A percentile compares a stretch with the other conserved stretches of the same genome.
Conservation (phyloP, 1,139 yeast genomes). For the Yamadazyma mexicana region DNA sequence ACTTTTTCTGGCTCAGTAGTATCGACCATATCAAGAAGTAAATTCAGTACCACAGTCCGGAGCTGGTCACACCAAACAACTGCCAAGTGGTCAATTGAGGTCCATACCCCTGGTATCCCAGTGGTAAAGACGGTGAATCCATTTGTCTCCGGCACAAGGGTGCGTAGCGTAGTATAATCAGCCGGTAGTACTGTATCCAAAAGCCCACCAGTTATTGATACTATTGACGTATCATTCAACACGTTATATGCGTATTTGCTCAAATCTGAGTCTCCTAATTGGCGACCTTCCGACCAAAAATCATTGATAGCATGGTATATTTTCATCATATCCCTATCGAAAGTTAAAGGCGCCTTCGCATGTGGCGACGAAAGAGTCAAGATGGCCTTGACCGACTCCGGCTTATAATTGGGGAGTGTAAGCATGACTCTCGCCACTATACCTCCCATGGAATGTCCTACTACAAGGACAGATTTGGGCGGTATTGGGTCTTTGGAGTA, state of each 20-base stretch:
- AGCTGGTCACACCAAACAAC: conserved; percentile 96
- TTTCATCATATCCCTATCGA: conserved; percentile 82
- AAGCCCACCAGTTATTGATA: conserved; percentile 92
- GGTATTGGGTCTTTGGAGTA: conserved; percentile 41
- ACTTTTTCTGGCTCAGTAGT: conserved; percentile 44
- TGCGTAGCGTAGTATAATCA: conserved; percentile 80
- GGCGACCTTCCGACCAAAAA: conserved; percentile 55
- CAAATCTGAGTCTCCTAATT: conserved; percentile 18
- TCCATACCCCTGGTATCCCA: conserved; percentile 91
- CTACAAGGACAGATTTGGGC: conserved; percentile 73
- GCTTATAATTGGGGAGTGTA: conserved; percentile 72
- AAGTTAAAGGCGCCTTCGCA: conserved; percentile 90
- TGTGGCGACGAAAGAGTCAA: conserved; percentile 92
- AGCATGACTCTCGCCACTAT: conserved; percentile 82
- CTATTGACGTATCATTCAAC: conserved; percentile 49
- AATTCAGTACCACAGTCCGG: conserved; percentile 59
- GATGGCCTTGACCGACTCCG: conserved; percentile 77
- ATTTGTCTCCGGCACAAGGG: conserved; percentile 66
- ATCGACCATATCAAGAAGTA: conserved; percentile 63
- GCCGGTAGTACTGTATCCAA: conserved; percentile 86
- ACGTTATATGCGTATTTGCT: conserved; percentile 37
- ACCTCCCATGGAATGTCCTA: conserved; percentile 98
- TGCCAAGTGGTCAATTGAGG: conserved; percentile 93
- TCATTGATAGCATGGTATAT: conserved; percentile 74
- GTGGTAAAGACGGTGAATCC: conserved; percentile 86